Percentiles rank a stretch among this genome's conserved stretches.
These are phyloP conservation scores for Pichia sp. DNA, from an alignment of 1,139 yeast genomes.

Conservation along the genomic window DNA sequence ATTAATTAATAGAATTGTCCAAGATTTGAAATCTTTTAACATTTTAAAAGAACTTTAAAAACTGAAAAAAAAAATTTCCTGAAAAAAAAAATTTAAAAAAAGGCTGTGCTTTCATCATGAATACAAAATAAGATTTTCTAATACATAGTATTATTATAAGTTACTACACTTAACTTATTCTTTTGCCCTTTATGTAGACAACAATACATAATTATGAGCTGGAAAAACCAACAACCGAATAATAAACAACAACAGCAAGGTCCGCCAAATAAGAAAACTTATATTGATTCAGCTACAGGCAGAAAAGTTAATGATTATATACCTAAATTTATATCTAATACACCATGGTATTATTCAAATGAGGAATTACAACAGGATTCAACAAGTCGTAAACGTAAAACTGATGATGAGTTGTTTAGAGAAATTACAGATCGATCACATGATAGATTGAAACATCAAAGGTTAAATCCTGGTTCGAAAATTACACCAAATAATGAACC, in stretches of 20 bases:
- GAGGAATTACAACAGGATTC: conserved; percentile 23
- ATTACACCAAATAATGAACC: conserved; percentile 31
- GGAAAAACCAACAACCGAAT: not conserved
- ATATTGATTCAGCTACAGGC: conserved; percentile 23
- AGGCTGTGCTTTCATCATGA: not conserved
- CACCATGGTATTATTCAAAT: conserved; percentile 44
- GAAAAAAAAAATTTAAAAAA: not conserved
- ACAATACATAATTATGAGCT: not conserved
- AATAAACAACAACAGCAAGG: not conserved
- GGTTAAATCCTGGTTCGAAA: conserved; percentile 32
- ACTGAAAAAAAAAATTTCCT: not conserved
- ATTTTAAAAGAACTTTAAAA: no score
- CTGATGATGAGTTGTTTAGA: conserved; percentile 22
- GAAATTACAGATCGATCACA: conserved; percentile 20
- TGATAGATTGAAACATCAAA: conserved; percentile 47
- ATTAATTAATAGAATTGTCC: no score
- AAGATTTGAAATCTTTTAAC: no score
- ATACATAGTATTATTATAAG: no score
- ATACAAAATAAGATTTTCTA: not conserved
- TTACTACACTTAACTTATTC: no score
- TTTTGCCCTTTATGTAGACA: no score
- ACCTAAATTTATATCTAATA: conserved; percentile 41
- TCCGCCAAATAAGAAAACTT: conserved; percentile 18
- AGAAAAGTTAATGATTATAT: conserved; percentile 35
- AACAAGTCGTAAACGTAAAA: conserved; percentile 22